A percentile compares a stretch with the other conserved stretches of the same genome.
These are phyloP conservation scores for Fagopyrum homotropicum DNA, from an alignment of 148 eudicot genomes.

Conservation along the genomic window DNA sequence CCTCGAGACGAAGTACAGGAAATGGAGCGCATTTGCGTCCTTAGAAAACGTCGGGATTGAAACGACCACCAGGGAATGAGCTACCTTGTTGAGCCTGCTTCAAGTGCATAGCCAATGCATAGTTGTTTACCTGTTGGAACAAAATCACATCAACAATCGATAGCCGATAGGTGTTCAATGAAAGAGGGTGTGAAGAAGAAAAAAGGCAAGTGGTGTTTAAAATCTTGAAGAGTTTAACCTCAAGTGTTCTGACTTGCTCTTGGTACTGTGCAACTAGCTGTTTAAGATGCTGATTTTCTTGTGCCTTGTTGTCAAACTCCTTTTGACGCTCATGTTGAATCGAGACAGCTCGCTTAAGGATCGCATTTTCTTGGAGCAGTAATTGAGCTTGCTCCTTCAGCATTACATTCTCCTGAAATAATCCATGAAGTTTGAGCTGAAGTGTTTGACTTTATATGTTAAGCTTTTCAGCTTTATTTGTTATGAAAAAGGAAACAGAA, in stretches of 20 bases:
- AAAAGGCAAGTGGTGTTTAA: too few species aligned
- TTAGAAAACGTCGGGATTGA: slow-evolving; percentile 7
- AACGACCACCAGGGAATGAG: slow-evolving; percentile 3
- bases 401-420: slow-evolving; percentile 53
- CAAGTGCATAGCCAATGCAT: slow-evolving; percentile 11
- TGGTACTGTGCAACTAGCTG: slow-evolving; percentile 70
- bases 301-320: slow-evolving; percentile 56
- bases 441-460: background rate
- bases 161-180: background rate
- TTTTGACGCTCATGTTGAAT: slow-evolving; percentile 82
- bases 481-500: background rate
- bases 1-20: background rate
- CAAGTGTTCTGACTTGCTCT: slow-evolving; percentile 74
- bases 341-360: slow-evolving; percentile 79
- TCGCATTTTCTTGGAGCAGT: slow-evolving; percentile 53
- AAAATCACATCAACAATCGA: slow-evolving; percentile 1
- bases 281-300: slow-evolving; percentile 64
- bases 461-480: background rate
- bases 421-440: background rate
- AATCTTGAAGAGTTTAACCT: slow-evolving; percentile 36
- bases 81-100: slow-evolving; percentile 6
- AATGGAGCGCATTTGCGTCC: background rate
- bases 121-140: background rate
- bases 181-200: background rate
- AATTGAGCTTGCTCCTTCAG: slow-evolving; percentile 70